These are phyloP conservation scores for Neonectria ditissima DNA, from an alignment of 2,329 filamentous ascomycete genomes.

Conservation along the genomic window DNA sequence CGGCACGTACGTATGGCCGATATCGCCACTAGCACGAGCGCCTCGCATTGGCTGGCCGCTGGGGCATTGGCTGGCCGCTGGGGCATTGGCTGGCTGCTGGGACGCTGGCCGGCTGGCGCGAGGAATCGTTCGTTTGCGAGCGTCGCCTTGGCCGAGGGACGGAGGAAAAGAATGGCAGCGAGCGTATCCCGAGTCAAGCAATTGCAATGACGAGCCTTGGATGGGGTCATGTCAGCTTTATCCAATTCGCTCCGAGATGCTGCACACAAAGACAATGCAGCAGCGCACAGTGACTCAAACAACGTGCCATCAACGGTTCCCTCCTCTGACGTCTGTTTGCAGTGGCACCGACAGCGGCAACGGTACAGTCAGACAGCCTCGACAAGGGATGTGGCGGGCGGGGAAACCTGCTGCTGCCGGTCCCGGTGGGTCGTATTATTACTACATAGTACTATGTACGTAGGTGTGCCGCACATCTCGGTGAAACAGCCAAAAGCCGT, in stretches of 20 bases:
- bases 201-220: not conserved
- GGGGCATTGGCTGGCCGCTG: constrained; percentile 20
- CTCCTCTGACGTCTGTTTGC: constrained; percentile 7
- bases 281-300: not conserved
- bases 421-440: not conserved
- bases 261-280: too few species aligned
- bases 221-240: too few species aligned
- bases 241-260: not conserved
- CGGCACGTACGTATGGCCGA: constrained; percentile 33
- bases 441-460: too few species aligned
- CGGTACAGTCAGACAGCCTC: not conserved
- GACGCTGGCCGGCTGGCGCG: constrained; percentile 19
- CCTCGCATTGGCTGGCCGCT: constrained; percentile 33
- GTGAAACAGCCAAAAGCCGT: not conserved
- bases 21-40: constrained; percentile 41
- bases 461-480: not conserved
- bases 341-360: constrained; percentile 1
- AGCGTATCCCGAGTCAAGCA: not conserved
- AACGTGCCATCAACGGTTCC: not conserved
- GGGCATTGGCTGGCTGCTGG: not conserved
- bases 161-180: too few species aligned
- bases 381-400: constrained; percentile 7
- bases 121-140: constrained; percentile 4
- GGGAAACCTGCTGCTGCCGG: constrained; percentile 20
- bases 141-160: constrained; percentile 12